Evolutionary conservation across 164 flowering plant genomes (phyloP).

Genomic region (Vitis rotundifolia): DNA sequence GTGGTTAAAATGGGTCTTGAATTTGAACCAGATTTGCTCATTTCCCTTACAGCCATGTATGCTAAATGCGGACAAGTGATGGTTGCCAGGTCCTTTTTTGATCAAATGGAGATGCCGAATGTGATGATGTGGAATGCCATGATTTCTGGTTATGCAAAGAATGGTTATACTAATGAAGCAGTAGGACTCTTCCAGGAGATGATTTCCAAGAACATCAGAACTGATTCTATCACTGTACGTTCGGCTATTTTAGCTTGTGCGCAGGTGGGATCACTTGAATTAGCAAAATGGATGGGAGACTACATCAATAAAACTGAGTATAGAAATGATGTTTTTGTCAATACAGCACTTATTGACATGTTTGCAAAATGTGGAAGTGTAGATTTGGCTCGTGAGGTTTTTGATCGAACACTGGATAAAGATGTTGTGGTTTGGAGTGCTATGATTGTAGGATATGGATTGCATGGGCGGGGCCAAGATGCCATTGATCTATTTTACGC

Average conservation of each 20-base stretch:
- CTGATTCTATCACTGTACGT: constrained; percentile 45
- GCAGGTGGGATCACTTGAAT: constrained; percentile 47
- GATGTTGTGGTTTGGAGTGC: constrained; percentile 65
- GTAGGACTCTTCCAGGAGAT: constrained; percentile 48
- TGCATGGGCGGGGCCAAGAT: constrained; percentile 54
- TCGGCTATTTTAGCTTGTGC: constrained; percentile 52
- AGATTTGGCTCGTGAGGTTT: constrained; percentile 44
- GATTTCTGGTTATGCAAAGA: constrained; percentile 66
- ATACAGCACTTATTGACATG: constrained; percentile 64
- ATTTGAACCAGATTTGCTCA: constrained; percentile 46
- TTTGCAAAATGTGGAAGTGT: constrained; percentile 63
- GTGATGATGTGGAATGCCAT: constrained; percentile 62
- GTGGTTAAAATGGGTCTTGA: constrained; percentile 52
- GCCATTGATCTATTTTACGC: constrained; percentile 45
- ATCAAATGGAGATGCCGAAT: constrained; percentile 33
- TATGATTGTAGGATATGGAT: constrained; percentile 61
- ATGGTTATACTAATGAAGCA: constrained; percentile 58
- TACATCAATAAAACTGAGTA: constrained; percentile 31
- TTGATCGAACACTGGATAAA: constrained; percentile 35
- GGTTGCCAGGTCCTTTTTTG: constrained; percentile 47
- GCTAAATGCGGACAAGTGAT: constrained; percentile 54
- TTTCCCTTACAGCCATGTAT: constrained; percentile 53
- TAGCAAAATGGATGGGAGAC: constrained; percentile 48
- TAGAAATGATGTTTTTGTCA: constrained; percentile 38
- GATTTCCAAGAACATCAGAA: constrained; percentile 28